These are phyloP conservation scores for Canariomyces notabilis DNA, from an alignment of 2,329 filamentous ascomycete genomes.

Conservation along the genomic window DNA sequence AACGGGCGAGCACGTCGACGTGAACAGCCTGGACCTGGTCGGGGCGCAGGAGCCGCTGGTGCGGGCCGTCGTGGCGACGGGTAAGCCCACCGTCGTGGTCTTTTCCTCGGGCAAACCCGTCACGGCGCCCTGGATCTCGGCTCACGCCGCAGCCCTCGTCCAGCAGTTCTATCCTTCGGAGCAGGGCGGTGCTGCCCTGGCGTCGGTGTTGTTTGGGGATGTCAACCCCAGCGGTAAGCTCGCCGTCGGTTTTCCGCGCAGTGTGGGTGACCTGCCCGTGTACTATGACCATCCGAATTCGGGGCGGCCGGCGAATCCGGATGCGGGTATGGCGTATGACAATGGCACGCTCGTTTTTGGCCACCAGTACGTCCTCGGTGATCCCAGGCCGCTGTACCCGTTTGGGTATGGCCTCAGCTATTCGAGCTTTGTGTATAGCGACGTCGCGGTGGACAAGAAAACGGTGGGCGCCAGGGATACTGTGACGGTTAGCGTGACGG, in stretches of 20 bases:
- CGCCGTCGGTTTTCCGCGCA: slow-evolving; percentile 61
- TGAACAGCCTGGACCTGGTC: slow-evolving; percentile 58
- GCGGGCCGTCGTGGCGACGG: slow-evolving; percentile 61
- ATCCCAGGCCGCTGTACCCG: slow-evolving; percentile 55
- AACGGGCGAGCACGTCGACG: slow-evolving; percentile 69
- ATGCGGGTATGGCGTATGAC: slow-evolving; percentile 47
- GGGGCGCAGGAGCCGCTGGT: slow-evolving; percentile 65
- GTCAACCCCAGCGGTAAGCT: slow-evolving; percentile 63
- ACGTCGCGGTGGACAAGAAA: slow-evolving; percentile 45
- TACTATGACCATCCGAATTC: slow-evolving; percentile 72
- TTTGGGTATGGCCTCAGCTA: slow-evolving; percentile 66
- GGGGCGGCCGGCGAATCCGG: slow-evolving; percentile 44
- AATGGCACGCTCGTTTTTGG: slow-evolving; percentile 62
- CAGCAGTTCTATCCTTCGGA: slow-evolving; percentile 74
- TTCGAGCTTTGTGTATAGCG: slow-evolving; percentile 56
- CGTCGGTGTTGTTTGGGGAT: slow-evolving; percentile 60
- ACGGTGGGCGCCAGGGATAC: slow-evolving; percentile 45
- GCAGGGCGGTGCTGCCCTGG: slow-evolving; percentile 61
- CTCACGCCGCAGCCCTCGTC: slow-evolving; percentile 58
- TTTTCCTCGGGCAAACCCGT: slow-evolving; percentile 67
- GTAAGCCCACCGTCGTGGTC: slow-evolving; percentile 62
- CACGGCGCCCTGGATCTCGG: slow-evolving; percentile 67
- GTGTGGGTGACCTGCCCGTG: slow-evolving; percentile 61
- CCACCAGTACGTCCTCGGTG: slow-evolving; percentile 58
- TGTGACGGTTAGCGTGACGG: slow-evolving; percentile 53